Evolutionary conservation across 2,329 filamentous ascomycete species (phyloP).

Genomic region (Scopulariopsis brevicaulis): DNA sequence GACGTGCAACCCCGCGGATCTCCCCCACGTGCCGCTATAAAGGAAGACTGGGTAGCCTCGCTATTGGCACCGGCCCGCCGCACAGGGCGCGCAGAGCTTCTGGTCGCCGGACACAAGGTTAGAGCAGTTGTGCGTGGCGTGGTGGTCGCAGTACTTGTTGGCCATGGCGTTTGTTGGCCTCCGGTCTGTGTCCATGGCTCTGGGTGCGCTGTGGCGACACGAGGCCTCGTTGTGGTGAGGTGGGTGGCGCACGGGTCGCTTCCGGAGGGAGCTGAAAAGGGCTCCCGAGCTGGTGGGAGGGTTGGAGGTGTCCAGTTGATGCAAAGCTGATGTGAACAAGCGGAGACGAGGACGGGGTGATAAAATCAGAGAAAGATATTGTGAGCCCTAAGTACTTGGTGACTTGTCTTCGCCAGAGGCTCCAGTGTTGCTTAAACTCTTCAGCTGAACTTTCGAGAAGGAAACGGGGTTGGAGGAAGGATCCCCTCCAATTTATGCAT

Average conservation of each 20-base stretch:
- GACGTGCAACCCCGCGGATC: neutral
- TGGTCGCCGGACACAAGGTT: conserved; percentile 2
- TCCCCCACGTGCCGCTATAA: neutral
- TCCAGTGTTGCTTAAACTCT: neutral
- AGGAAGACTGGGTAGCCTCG: neutral
- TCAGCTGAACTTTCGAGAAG: neutral
- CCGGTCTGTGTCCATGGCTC: neutral
- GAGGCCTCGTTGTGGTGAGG: neutral
- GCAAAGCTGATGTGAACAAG: neutral
- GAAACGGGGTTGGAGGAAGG: neutral
- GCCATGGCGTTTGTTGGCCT: conserved; percentile 5
- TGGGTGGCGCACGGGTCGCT: neutral
- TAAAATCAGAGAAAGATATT: neutral
- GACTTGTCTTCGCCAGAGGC: neutral
- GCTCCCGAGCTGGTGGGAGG: neutral
- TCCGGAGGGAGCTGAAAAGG: neutral
- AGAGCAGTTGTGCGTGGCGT: conserved; percentile 6
- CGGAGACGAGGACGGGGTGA: neutral
- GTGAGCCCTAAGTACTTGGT: neutral
- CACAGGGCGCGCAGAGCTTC: conserved; percentile 5
- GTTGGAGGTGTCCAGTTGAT: neutral
- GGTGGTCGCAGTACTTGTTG: conserved; percentile 8
- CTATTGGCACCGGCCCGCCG: neutral
- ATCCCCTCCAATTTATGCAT: neutral
- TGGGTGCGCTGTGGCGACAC: neutral